Percentiles rank a stretch among this genome's conserved stretches.
Evolutionary conservation across 1,284 basidiomycete genomes (phyloP).

Genomic region (Marasmius sp.): DNA sequence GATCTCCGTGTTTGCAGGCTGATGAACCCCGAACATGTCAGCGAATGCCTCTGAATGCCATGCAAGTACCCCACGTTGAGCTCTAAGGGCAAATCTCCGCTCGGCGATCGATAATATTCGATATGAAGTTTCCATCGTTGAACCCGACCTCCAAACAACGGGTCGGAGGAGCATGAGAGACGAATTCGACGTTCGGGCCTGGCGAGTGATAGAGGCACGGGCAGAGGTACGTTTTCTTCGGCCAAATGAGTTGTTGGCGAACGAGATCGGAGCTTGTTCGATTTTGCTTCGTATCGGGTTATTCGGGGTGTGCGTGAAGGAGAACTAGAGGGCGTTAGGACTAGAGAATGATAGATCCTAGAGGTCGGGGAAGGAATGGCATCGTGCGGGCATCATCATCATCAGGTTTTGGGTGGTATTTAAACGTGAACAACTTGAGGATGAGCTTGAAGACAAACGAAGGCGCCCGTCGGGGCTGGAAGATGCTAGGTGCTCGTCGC

Average conservation of each 20-base stretch:
- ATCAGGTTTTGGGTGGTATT: too few relatives aligned
- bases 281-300: too few relatives aligned
- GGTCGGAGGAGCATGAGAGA: background rate
- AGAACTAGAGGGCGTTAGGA: too few relatives aligned
- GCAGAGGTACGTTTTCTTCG: background rate
- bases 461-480: too few relatives aligned
- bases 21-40: constrained; percentile 38
- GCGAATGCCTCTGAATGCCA: constrained; percentile 43
- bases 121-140: constrained; percentile 42
- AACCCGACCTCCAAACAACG: constrained; percentile 31
- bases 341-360: too few relatives aligned
- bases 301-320: constrained; percentile 17
- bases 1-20: constrained; percentile 13
- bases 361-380: too few relatives aligned
- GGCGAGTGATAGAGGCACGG: background rate
- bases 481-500: too few relatives aligned
- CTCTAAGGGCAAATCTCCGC: constrained; percentile 33
- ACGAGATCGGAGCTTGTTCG: too few relatives aligned
- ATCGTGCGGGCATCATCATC: too few relatives aligned
- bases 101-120: constrained; percentile 34
- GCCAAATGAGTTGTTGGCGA: constrained; percentile 30
- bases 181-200: background rate
- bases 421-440: too few relatives aligned
- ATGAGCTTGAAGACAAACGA: too few relatives aligned
- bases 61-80: constrained; percentile 39